Conservation (phyloP, 2,329 filamentous ascomycete genomes). For the Ascochyta lentis region DNA sequence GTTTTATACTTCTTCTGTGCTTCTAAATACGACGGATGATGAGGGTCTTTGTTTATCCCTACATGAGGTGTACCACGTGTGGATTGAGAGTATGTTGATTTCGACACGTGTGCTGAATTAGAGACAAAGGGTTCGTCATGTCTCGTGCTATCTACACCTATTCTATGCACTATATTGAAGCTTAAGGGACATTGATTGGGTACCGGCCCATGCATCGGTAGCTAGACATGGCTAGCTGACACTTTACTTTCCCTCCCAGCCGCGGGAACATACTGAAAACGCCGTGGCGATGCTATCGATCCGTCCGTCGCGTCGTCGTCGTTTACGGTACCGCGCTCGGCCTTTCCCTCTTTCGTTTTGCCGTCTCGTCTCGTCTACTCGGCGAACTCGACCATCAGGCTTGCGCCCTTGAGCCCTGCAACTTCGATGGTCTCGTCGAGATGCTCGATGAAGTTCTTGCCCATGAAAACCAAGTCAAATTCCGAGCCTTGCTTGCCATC, state of each 20-base stretch:
- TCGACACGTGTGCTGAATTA: not conserved
- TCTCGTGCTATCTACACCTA: constrained; percentile 4
- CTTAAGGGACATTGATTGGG: constrained; percentile 5
- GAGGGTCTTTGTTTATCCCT: too few species aligned
- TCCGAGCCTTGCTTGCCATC: constrained; percentile 78
- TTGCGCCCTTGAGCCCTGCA: constrained; percentile 87
- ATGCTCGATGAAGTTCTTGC: constrained; percentile 80
- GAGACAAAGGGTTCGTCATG: not conserved
- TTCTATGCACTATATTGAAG: not conserved
- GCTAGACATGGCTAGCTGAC: not conserved
- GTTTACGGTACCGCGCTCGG: not conserved
- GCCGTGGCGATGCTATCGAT: constrained; percentile 10
- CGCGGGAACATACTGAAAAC: constrained; percentile 4
- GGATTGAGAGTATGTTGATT: too few species aligned
- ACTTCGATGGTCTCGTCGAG: constrained; percentile 78
- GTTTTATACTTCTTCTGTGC: too few species aligned
- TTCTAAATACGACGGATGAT: too few species aligned
- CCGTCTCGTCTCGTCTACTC: constrained; percentile 20
- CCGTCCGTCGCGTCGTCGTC: not conserved
- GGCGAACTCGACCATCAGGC: constrained; percentile 89
- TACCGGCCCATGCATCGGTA: constrained; percentile 3
- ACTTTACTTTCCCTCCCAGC: not conserved
- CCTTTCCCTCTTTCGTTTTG: too few species aligned
- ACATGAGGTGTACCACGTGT: too few species aligned
- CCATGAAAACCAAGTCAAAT: constrained; percentile 90